A percentile compares a stretch with the other conserved stretches of the same genome.
Conservation (phyloP, 441 rosid species). For the Raphanus hybrid region DNA sequence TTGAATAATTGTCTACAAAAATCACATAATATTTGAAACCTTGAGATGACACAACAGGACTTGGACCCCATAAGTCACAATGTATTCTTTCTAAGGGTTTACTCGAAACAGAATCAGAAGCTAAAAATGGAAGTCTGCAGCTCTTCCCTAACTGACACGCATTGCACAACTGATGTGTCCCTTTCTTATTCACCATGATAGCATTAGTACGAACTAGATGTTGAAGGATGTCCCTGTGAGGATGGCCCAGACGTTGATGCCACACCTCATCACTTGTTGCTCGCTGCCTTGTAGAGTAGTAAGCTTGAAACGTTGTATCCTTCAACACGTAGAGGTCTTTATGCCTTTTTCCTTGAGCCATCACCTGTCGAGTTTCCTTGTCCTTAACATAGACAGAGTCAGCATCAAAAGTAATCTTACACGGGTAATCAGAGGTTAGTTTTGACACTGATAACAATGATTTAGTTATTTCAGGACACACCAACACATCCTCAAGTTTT, state of each 20-base stretch:
- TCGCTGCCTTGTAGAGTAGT: neutral
- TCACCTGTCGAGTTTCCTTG: neutral
- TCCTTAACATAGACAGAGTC: neutral
- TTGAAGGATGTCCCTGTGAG: neutral
- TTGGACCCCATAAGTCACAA: no score
- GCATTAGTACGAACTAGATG: neutral
- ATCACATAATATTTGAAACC: no score
- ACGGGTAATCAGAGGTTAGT: no score
- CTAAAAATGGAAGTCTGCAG: neutral
- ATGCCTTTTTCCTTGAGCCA: neutral
- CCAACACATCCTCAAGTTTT: neutral
- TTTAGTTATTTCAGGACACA: neutral
- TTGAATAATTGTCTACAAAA: no score
- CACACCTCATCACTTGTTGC: neutral
- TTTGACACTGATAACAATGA: neutral
- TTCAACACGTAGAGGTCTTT: neutral
- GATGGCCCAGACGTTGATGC: neutral
- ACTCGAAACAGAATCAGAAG: neutral
- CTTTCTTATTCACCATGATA: neutral
- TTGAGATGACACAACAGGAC: no score
- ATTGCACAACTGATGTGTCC: neutral
- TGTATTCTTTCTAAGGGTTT: neutral
- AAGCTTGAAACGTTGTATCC: neutral
- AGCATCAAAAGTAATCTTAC: neutral
- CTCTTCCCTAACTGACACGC: neutral